Evolutionary conservation across 768 basidiomycete genomes (phyloP).

Genomic region (Xerocomellus dryophilus): DNA sequence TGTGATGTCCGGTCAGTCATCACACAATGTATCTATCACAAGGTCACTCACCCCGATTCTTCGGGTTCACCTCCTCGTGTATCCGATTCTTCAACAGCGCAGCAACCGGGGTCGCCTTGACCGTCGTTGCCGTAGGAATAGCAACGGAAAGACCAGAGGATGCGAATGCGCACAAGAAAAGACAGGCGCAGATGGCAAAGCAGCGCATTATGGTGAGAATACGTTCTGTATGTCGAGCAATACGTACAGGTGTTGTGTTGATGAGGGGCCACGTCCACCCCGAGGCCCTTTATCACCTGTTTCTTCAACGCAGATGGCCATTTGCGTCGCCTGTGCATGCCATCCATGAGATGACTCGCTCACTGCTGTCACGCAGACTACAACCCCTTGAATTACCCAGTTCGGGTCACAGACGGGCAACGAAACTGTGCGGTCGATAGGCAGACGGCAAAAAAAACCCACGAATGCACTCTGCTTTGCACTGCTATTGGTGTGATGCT

Average conservation of each 20-base stretch:
- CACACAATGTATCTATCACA: background rate
- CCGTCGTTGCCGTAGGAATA: background rate
- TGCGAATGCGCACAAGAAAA: conserved; percentile 15
- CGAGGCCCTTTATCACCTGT: too few species aligned
- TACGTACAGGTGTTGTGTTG: too few species aligned
- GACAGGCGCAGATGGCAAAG: conserved; percentile 3
- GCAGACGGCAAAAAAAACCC: background rate
- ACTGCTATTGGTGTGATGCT: conserved; percentile 2
- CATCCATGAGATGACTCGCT: too few species aligned
- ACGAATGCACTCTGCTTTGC: conserved; percentile 1
- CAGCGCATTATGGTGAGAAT: conserved; percentile 18
- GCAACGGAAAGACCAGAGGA: conserved; percentile 16
- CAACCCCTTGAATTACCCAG: too few species aligned
- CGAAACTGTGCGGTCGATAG: background rate
- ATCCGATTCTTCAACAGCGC: conserved; percentile 20
- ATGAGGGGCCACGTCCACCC: too few species aligned
- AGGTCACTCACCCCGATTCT: conserved; percentile 6
- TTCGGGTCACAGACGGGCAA: background rate
- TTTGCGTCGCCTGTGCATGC: too few species aligned
- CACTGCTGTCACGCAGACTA: too few species aligned
- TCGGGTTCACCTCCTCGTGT: conserved; percentile 20
- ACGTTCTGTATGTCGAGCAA: background rate
- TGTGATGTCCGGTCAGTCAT: background rate
- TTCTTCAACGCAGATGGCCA: too few species aligned
- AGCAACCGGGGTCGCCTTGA: background rate